Conservation (phyloP, 2,329 filamentous ascomycete genomes). For the Teratosphaeria epicoccoides region DNA sequence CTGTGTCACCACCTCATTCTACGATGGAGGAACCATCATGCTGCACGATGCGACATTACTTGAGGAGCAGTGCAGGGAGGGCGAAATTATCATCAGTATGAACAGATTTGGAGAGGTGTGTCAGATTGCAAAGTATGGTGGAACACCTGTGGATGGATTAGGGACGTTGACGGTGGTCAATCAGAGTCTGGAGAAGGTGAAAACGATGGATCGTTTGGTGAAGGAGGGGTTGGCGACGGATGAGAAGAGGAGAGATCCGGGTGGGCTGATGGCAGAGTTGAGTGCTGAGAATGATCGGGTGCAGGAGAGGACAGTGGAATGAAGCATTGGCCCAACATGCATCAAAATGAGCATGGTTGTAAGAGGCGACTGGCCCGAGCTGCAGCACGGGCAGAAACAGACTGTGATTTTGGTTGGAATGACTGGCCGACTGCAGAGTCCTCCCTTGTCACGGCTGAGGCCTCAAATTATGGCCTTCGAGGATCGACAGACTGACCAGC, state of each 20-base stretch:
- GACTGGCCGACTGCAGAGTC: too few species aligned
- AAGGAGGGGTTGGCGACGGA: conserved; percentile 67
- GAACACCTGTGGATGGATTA: conserved; percentile 69
- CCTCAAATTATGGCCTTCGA: too few species aligned
- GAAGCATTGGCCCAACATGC: not conserved
- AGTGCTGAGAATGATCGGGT: conserved; percentile 65
- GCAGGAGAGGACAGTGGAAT: not conserved
- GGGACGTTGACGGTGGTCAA: conserved; percentile 65
- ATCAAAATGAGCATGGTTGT: not conserved
- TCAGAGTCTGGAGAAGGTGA: conserved; percentile 65
- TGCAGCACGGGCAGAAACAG: too few species aligned
- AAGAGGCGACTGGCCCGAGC: too few species aligned
- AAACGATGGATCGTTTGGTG: conserved; percentile 65
- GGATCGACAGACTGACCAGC: too few species aligned
- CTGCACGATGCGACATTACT: conserved; percentile 61
- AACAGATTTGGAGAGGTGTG: conserved; percentile 87
- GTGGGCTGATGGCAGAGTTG: conserved; percentile 68
- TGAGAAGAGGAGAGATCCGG: conserved; percentile 63
- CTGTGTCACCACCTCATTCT: conserved; percentile 83
- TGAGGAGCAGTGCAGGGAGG: conserved; percentile 66
- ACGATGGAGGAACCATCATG: conserved; percentile 57
- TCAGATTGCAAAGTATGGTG: conserved; percentile 83
- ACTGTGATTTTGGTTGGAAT: too few species aligned
- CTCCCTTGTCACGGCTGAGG: too few species aligned
- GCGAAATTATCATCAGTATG: conserved; percentile 69